A percentile compares a stretch with the other conserved stretches of the same genome.
Evolutionary conservation across 305 asterid species (phyloP).

Genomic region (Fraxinus paxiana): DNA sequence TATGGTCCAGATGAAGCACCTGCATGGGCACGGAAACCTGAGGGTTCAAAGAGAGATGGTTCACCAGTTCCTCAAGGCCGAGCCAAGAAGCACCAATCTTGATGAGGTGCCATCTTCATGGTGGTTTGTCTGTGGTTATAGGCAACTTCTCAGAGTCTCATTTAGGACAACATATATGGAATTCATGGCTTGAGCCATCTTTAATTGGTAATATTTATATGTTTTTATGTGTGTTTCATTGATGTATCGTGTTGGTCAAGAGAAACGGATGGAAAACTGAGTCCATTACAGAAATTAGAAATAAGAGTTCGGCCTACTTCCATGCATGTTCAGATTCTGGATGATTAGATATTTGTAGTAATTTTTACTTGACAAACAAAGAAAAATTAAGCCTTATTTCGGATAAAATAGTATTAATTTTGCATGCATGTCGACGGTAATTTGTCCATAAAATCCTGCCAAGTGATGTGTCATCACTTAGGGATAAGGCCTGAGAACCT

Average conservation of each 20-base stretch:
- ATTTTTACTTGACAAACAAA: neutral
- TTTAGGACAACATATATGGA: neutral
- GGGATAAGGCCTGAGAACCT: neutral
- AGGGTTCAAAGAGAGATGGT: conserved; percentile 59
- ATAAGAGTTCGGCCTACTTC: neutral
- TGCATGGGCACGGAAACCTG: conserved; percentile 85
- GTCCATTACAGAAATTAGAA: neutral
- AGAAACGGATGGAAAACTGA: neutral
- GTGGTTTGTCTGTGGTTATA: conserved; percentile 8
- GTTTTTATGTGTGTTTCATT: neutral
- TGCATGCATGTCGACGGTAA: neutral
- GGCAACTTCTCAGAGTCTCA: neutral
- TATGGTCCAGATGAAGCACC: conserved; percentile 98
- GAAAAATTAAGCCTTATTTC: neutral
- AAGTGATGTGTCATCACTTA: neutral
- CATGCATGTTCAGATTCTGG: neutral
- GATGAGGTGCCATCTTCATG: conserved; percentile 28
- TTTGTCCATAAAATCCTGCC: neutral
- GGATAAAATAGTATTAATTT: neutral
- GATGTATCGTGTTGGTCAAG: neutral
- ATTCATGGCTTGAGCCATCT: neutral
- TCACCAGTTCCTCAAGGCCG: conserved; percentile 62
- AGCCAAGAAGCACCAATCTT: conserved; percentile 90
- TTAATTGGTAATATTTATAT: neutral
- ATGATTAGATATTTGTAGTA: neutral